Conservation (phyloP, 768 basidiomycete species). For the Boletus speciosus region DNA sequence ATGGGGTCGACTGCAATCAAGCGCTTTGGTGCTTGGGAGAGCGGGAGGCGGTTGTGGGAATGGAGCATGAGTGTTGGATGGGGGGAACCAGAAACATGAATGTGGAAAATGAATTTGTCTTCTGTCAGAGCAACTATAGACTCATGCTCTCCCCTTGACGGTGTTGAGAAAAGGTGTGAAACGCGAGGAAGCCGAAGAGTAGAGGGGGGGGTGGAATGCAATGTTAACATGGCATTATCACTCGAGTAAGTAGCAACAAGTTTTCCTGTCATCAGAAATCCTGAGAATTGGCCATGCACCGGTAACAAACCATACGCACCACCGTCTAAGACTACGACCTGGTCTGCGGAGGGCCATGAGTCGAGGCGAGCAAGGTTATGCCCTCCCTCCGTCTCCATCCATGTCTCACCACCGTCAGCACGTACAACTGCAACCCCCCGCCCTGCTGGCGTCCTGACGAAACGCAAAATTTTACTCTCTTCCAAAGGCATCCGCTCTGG, state of each 20-base stretch:
- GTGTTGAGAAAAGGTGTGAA: slow-evolving; percentile 62
- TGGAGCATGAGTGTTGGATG: slow-evolving; percentile 42
- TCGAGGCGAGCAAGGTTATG: slow-evolving; percentile 45
- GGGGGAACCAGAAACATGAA: slow-evolving; percentile 40
- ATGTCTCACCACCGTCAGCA: slow-evolving; percentile 58
- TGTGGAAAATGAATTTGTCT: slow-evolving; percentile 56
- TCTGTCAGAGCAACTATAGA: slow-evolving; percentile 64
- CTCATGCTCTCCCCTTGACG: slow-evolving; percentile 48
- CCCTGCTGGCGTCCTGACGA: slow-evolving; percentile 79
- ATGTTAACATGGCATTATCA: slow-evolving; percentile 43
- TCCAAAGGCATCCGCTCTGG: slow-evolving; percentile 42
- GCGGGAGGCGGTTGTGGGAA: slow-evolving; percentile 52
- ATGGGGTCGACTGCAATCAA: slow-evolving; percentile 85
- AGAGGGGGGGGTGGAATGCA: slow-evolving; percentile 48
- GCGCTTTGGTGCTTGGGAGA: slow-evolving; percentile 42
- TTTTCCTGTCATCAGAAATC: slow-evolving; percentile 39
- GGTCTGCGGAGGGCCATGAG: slow-evolving; percentile 57
- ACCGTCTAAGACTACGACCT: slow-evolving; percentile 65
- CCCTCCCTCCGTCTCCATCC: slow-evolving; percentile 50
- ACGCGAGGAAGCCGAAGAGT: slow-evolving; percentile 48
- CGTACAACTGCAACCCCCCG: slow-evolving; percentile 68
- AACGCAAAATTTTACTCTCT: slow-evolving; percentile 51
- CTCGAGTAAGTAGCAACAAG: slow-evolving; percentile 58
- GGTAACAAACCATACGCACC: slow-evolving; percentile 39
- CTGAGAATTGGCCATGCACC: background rate